Evolutionary conservation across 2,329 filamentous ascomycete genomes (phyloP).

Genomic region (Thelonectria discophora): DNA sequence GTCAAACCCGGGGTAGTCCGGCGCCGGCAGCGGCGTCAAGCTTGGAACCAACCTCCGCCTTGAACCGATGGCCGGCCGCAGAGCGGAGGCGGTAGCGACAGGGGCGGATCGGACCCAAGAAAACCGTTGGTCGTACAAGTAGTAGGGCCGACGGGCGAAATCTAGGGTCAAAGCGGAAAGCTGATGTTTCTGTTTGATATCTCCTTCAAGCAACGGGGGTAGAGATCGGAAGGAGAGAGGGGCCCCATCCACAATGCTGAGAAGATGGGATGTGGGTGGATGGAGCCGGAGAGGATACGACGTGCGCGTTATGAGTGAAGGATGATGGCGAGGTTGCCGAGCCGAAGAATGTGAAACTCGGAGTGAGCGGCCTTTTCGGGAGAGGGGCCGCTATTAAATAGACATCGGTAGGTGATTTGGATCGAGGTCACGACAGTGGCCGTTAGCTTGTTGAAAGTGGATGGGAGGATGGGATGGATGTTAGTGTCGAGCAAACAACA

Average conservation of each 20-base stretch:
- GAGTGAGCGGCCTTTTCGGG: neutral
- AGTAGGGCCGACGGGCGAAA: slow-evolving; percentile 14
- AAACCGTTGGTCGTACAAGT: slow-evolving; percentile 13
- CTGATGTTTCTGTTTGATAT: slow-evolving; percentile 9
- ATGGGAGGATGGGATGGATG: slow-evolving; percentile 15
- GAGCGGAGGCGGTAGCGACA: slow-evolving; percentile 25
- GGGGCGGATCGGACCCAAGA: slow-evolving; percentile 19
- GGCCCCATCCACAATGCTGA: slow-evolving; percentile 15
- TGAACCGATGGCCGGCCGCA: slow-evolving; percentile 23
- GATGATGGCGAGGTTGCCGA: slow-evolving; percentile 4
- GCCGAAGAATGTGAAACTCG: slow-evolving; percentile 1
- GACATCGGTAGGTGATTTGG: slow-evolving; percentile 19
- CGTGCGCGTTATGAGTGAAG: neutral
- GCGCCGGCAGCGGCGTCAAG: slow-evolving; percentile 12
- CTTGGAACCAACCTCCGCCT: slow-evolving; percentile 23
- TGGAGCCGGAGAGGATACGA: neutral
- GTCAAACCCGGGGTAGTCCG: slow-evolving; percentile 3
- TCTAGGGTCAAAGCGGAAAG: slow-evolving; percentile 17
- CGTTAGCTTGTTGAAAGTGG: slow-evolving; percentile 13
- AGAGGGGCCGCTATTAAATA: neutral
- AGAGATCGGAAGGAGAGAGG: neutral
- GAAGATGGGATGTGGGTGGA: slow-evolving; percentile 1
- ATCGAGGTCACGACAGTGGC: slow-evolving; percentile 18
- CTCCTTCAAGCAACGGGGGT: slow-evolving; percentile 5
- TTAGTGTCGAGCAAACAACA: slow-evolving; percentile 17